Base-by-base conservation (phyloP, 306 rosid species). In the Medicago arabica region DNA sequence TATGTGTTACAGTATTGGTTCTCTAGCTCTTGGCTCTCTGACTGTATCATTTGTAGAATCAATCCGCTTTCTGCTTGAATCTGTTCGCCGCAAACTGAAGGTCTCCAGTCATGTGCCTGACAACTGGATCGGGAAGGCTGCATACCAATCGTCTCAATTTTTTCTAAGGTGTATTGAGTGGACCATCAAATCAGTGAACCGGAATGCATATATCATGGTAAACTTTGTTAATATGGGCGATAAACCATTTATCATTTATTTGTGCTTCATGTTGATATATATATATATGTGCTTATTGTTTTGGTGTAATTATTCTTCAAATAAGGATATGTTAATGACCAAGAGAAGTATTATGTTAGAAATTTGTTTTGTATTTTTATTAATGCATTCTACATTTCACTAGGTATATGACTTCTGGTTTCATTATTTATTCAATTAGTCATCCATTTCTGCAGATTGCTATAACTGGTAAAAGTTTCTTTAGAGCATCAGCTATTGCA, bases 121-220 rank as follows among this genome's bases (percentile, higher is more conserved):
- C 74, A 83, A 84, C 77, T 84, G 93, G 85, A 80, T 92, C 11
- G 92, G 96, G 75, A 87, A 81, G 83, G 85, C 82, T 44, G 85
- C 78, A 13, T 81, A 80, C 85, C 88, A 76, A 44, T 69, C 90
- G 38, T 87, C 91, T 62, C 85, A 75, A 75, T 63, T 83, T 78
- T 90, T 80, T 83, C 87, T 80, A 62, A 83, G 86, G 82, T 82
- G 91, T 79, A 83, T 89, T 7, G 98, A 85, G 69, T 95, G 99
- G 96, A 92, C 86, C 75, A 82, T 95, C 85, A 92, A 85, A 81
- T 92, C 99, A 7, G 90, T 89, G 73, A 95, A 95, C 82, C 96
- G 98, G 75, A 95, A 95, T 77, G 99, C 99, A 41, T 95, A 92
- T 76, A 92, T 95, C 71, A 89, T 95, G 96, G 98, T 95, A 90